Base-by-base conservation (phyloP, 2,329 filamentous ascomycete genomes). In the Parastagonospora avenae region DNA sequence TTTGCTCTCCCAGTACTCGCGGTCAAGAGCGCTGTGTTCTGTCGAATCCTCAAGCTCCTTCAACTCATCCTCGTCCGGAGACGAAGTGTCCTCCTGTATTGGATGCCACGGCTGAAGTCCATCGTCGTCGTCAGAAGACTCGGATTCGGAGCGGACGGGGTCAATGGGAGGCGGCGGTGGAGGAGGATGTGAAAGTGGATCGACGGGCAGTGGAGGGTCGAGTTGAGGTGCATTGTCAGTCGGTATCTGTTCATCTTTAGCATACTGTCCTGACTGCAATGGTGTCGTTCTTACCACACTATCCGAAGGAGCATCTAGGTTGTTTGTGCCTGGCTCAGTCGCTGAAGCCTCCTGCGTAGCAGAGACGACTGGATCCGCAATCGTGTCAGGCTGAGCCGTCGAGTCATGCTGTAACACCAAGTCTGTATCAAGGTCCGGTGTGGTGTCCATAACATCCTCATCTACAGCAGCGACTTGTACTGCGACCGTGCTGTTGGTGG, bases 1-100 rank as follows among this genome's bases (percentile, higher is more conserved):
- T 55, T 79, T 76, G 52, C 78, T 78, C 64, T 86, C 81, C 82
- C 83, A 86, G 62, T 85, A 78, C 15, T 78, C 71, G 62, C 85
- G 78, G 56, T 87, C 82, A 39, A 79, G 63, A n/a, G 83, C 84
- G 65, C 79, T 84, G 54, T 81, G 76, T 47, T 82, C 78, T 42
- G 74, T 74, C 4, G 70, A 70, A 2, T 74, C 71, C 43, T 83
- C 79, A 29, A 86, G 84, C 59, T 82, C 81, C 59, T 80, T 81
- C 58, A 85, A 61, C 71, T 87, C 85, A 8, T 78, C 78, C 58
- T 83, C 82, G 48, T 82, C 79, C 6, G 85, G 83, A 2, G 70
- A 66, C 0, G 81, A 82, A 6, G 70, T 77, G 60, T 87, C 85
- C 65, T 87, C 83, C 42, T 77, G 74, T 40, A 84, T 77, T 4